Conservation (phyloP, 768 basidiomycete genomes). For the Russula sp. region DNA sequence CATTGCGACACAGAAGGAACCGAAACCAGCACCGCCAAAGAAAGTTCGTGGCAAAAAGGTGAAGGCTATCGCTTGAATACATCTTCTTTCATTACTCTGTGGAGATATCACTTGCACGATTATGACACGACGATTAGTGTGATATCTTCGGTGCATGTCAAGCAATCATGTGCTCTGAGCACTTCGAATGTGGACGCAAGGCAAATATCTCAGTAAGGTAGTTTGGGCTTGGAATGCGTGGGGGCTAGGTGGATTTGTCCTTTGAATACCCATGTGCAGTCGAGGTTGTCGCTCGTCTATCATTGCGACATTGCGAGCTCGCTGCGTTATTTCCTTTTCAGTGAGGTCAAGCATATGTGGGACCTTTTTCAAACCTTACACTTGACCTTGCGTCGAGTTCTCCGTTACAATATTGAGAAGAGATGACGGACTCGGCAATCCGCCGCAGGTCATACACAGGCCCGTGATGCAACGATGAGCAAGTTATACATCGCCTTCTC, state of each 20-base stretch:
- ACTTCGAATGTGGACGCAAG: background rate
- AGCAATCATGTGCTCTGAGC: background rate
- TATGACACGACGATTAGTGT: background rate
- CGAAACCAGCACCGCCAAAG: slow-evolving; percentile 57
- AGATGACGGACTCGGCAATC: background rate
- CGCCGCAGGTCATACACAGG: too few relatives aligned
- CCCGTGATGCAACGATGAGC: background rate
- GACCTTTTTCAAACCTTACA: too few relatives aligned
- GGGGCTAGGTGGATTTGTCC: background rate
- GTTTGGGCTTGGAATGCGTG: background rate
- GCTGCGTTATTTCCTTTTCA: background rate
- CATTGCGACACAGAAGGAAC: slow-evolving; percentile 60
- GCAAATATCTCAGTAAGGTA: background rate
- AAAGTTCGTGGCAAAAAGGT: slow-evolving; percentile 70
- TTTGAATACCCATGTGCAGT: background rate
- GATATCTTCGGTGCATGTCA: background rate
- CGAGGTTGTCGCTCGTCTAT: background rate
- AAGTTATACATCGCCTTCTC: background rate
- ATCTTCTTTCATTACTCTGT: background rate
- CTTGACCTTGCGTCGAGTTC: background rate
- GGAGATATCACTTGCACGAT: background rate
- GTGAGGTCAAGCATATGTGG: background rate
- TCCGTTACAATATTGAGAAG: background rate
- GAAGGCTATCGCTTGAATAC: background rate
- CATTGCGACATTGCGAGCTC: background rate